Evolutionary conservation across 306 rosid species (phyloP).

Genomic region (Cicer yamashitae): DNA sequence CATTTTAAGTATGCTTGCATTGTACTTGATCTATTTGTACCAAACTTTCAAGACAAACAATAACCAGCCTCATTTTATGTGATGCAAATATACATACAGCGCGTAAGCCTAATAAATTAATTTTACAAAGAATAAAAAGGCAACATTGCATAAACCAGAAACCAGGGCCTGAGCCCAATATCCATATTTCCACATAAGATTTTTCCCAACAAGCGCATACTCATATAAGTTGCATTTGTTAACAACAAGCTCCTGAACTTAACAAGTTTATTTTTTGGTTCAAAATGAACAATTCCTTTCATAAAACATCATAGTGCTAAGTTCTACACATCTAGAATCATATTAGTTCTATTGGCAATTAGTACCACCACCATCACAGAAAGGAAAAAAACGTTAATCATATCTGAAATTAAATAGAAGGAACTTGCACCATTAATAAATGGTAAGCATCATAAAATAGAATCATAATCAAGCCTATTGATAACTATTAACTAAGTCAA

Average conservation of each 20-base stretch:
- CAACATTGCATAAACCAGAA: not conserved
- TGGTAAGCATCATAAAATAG: not conserved
- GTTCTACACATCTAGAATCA: conserved; percentile 23
- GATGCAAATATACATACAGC: not conserved
- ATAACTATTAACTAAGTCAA: conserved; percentile 2
- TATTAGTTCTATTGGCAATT: conserved; percentile 8
- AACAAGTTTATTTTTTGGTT: not conserved
- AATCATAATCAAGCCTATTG: conserved; percentile 11
- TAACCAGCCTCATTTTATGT: conserved; percentile 13
- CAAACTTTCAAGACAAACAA: conserved; percentile 21
- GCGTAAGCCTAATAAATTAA: not conserved
- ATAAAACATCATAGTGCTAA: conserved; percentile 20
- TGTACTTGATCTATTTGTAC: not conserved
- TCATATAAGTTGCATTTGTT: conserved; percentile 10
- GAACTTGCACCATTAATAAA: not conserved
- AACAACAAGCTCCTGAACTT: conserved; percentile 2
- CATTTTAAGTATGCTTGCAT: conserved; percentile 12
- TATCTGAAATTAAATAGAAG: not conserved
- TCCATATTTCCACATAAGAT: conserved; percentile 2
- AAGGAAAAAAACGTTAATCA: not conserved
- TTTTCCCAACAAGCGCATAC: conserved; percentile 5
- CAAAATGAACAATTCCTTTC: not conserved
- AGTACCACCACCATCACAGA: not conserved
- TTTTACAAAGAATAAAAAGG: conserved; percentile 22
- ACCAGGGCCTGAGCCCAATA: conserved; percentile 13